A percentile compares a stretch with the other conserved stretches of the same genome.
phyloP scores from a whole-genome alignment of 1,284 basidiomycete genomes.

The Leccinum subspadiceum region DNA sequence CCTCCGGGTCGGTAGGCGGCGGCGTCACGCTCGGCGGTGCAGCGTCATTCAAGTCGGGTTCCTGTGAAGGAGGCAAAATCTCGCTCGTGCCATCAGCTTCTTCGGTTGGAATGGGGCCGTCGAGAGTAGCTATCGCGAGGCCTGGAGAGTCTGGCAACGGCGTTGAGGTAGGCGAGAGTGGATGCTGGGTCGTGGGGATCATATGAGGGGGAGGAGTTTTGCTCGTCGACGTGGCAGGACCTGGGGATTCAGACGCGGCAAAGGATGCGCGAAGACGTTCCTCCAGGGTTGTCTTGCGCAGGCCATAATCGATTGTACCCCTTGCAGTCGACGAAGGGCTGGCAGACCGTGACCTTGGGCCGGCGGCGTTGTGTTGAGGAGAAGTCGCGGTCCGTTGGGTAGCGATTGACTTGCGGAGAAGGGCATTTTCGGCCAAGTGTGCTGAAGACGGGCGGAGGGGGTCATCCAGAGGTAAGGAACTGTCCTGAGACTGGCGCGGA shows the following conservation, averaged over 20 bases:
- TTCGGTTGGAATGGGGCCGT: not conserved
- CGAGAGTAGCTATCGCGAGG: not conserved
- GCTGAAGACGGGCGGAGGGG: conserved; percentile 37
- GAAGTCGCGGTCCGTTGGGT: conserved; percentile 47
- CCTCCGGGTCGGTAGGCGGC: not conserved
- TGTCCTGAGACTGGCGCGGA: conserved; percentile 36
- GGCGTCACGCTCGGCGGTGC: not conserved
- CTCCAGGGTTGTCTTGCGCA: conserved; percentile 60
- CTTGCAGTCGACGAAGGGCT: conserved; percentile 27
- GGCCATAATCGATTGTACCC: conserved; percentile 20
- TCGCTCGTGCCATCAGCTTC: conserved; percentile 1
- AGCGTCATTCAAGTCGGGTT: not conserved
- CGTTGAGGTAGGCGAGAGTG: conserved; percentile 42
- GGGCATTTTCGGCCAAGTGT: conserved; percentile 58
- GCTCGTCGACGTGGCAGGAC: conserved; percentile 30
- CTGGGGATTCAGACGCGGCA: conserved; percentile 53
- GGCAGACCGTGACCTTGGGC: conserved; percentile 33
- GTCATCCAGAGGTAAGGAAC: conserved; percentile 24
- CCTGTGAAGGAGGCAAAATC: conserved; percentile 6
- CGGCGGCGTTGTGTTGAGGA: conserved; percentile 42
- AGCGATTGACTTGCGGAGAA: conserved; percentile 61
- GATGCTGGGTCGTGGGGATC: conserved; percentile 31
- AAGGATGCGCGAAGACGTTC: conserved; percentile 68
- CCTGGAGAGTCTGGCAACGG: conserved; percentile 39
- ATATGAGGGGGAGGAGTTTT: conserved; percentile 34